Conservation (phyloP, 129 eudicot species). For the Centaurea solstitialis region DNA sequence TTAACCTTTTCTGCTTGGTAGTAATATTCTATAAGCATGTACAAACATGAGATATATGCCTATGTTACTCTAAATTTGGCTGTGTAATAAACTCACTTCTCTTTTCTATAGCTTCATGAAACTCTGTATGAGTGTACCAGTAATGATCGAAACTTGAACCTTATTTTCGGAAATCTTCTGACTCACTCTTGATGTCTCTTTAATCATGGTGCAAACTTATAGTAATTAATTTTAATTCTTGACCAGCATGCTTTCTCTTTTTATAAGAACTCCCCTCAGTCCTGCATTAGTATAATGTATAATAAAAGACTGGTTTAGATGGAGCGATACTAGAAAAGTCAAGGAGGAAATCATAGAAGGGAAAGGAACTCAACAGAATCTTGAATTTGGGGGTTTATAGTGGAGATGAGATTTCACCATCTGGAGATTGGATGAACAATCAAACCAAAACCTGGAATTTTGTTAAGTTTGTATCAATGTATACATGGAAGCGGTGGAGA, state of each 20-base stretch:
- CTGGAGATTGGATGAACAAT: background rate
- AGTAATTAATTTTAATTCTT: background rate
- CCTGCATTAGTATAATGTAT: background rate
- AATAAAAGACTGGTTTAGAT: background rate
- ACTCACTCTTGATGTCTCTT: background rate
- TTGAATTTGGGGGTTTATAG: background rate
- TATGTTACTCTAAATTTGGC: background rate
- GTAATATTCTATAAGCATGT: background rate
- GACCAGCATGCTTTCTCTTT: background rate
- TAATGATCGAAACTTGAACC: background rate
- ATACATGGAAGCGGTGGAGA: background rate
- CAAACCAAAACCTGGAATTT: background rate
- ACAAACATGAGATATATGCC: background rate
- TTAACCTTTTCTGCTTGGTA: background rate
- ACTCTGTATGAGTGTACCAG: background rate
- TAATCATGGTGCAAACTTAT: background rate
- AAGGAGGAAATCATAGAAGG: background rate
- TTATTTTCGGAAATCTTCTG: background rate
- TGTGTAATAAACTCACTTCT: background rate
- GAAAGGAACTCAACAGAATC: background rate
- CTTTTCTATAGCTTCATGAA: background rate
- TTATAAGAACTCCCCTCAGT: background rate
- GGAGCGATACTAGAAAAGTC: background rate
- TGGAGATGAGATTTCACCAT: background rate
- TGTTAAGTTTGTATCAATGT: background rate